Evolutionary conservation across 1,284 basidiomycete genomes (phyloP).

Genomic region (Hemileia vastatrix): DNA sequence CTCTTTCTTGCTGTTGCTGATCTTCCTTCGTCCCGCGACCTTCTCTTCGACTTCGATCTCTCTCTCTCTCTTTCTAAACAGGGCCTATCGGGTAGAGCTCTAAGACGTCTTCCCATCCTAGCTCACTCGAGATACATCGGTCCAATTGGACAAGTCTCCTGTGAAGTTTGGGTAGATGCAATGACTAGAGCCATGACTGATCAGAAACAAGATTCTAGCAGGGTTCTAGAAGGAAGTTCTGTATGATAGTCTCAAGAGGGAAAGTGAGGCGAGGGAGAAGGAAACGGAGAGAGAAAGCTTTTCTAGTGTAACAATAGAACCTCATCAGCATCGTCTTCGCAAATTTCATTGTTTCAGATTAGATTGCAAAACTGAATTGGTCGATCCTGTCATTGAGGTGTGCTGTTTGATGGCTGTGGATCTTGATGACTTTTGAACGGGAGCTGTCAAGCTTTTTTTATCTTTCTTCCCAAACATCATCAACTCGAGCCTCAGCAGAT

Average conservation of each 20-base stretch:
- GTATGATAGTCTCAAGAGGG: constrained; percentile 1
- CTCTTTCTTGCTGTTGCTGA: constrained; percentile 10
- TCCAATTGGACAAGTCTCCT: constrained; percentile 23
- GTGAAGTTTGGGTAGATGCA: constrained; percentile 29
- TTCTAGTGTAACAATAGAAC: no score
- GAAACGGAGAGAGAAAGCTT: background rate
- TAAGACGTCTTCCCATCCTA: constrained; percentile 80
- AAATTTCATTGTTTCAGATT: no score
- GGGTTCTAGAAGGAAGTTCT: constrained; percentile 1
- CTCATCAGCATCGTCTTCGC: no score
- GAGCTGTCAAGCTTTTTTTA: no score
- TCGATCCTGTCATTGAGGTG: no score
- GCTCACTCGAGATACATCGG: constrained; percentile 72
- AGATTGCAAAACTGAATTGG: no score
- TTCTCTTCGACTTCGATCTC: constrained; percentile 36
- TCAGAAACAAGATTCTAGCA: constrained; percentile 1
- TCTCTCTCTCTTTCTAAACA: no score
- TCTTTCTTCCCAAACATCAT: no score
- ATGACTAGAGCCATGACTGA: constrained; percentile 28
- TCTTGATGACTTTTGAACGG: no score
- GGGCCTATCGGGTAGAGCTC: constrained; percentile 77
- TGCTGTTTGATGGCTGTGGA: no score
- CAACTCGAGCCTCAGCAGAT: no score
- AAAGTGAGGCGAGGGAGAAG: background rate
- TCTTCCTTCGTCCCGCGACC: constrained; percentile 30